Evolutionary conservation across 1,139 yeast species (phyloP), one percentile per base, ranked within the genome.

Genomic region (Kurtzmaniella quercitrusa): DNA sequence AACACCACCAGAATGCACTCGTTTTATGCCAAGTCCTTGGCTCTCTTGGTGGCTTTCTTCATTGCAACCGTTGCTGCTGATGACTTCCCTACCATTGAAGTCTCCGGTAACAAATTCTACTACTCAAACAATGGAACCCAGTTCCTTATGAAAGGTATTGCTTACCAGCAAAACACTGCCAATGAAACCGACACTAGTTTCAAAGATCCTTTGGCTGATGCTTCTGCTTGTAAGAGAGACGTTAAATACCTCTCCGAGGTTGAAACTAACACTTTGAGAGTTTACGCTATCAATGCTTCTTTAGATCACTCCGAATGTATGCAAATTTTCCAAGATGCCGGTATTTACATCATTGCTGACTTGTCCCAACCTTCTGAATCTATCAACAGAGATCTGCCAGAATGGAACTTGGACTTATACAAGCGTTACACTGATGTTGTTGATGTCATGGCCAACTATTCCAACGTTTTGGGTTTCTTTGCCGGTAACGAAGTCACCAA

Each of bases 401-500:
- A 68, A 51, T 90, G 94, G 77, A 82, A 79, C 58, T 66, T 77
- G 27, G 75, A 71, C 40, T 85, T 88, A 60, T 70, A 85, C 59
- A 66, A 78, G 42, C 83, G 93, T 59, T 88, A 89, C 48, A 88
- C 91, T 63, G 77, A 76, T 46, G 84, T 90, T 50, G 83, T 90
- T 52, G 96, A 91, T 58, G 85, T 84, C 46, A 86, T 91, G 68
- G 81, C 83, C 57, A 75, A 81, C 55, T 91, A 87, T 66, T 82
- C 95, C 46, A 91, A 91, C 60, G 75, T 88, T 12, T 68, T 90
- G 49, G 98, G 96, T n/a, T 89, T 89, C 71, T 84, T 91, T 60
- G 82, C 95, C 39, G 97, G 97, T 58, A 91, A 91, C 62, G 97
- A 91, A 70, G 85, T 91, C 48, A 83, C 93, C 57, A 71, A 70